Base-by-base conservation (phyloP, 2,329 filamentous ascomycete species). In the Eutypella sp. region DNA sequence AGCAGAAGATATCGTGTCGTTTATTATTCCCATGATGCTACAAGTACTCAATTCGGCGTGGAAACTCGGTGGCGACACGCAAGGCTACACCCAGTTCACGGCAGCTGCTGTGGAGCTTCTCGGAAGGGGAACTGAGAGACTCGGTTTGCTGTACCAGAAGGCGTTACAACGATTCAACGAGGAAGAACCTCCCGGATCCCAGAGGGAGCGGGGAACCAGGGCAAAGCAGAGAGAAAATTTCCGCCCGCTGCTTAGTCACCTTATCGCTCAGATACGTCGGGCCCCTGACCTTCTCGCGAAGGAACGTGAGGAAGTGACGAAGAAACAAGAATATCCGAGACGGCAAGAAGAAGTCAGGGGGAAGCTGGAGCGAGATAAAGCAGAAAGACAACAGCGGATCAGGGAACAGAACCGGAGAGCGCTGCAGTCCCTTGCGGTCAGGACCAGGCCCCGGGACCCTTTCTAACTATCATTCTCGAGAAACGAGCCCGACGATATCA, bases 1-100 rank as follows among this genome's bases (percentile, higher is more conserved):
- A 39, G 42, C 40, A 5, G 40, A 48, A 25, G 61, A 62, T 38
- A 46, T 63, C 27, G 34, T 54, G 7, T 42, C 44, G 4, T 46
- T 52, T 39, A 50, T 57, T 8, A 55, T 63, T 9, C 61, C 61
- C 27, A 56, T 53, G 50, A 23, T 61, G 7, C 40, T 57, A 25
- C 57, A 55, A 24, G 46, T 59, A 34, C 40, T 63, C 13, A 54
- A 45, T 11, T 53, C 46, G 22, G 50, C 47, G n/a, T 63, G 60
- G 60, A 40, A 25, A 10, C 38, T 62, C 19, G 60, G 59, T 22
- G 57, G 57, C 7, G 16, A 45, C n/a, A 27, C 42, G 40, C 47
- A 53, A 52, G 7, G 7, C 5, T 24, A 36, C n/a, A 23, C 55
- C 15, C 46, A 34, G 19, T 62, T 64, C 20, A 62, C 59, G 13